Base-by-base conservation (phyloP, 352 stramenopile species). In the Phytophthora cactorum region DNA sequence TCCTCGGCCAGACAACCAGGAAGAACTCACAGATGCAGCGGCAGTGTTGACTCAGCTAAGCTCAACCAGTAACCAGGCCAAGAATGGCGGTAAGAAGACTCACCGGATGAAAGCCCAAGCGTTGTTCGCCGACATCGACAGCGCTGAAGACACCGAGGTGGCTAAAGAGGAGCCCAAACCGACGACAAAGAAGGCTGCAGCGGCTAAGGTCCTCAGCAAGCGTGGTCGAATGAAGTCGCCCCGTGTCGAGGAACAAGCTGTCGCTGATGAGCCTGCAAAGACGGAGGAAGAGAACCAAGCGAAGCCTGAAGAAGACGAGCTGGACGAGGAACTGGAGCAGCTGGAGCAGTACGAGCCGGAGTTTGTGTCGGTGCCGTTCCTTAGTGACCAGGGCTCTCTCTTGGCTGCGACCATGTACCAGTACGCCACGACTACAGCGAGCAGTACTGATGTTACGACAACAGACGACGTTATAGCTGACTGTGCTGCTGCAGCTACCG, bases 361-460 rank as follows among this genome's bases (percentile, higher is more conserved):
- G 66, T 86, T 86, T 43, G 44, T 66, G 17, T 77, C 63, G 5
- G 56, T 79, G 32, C 65, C 78, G 3, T 61, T 86, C 11, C 49
- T 73, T 10, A 83, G 78, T 52, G 80, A 85, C 43, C 65, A 75
- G 10, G 63, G 76, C 12, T 78, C 72, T 1, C 60, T 88, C 4
- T 46, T 89, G 36, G 47, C 74, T 22, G 78, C 80, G 0, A 70
- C 76, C 4, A 63, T 87, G 56, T 89, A 84, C 56, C 73, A 82
- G 61, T 89, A 78, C 17, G 36, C 49, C 10, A 36, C 22, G 43
- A 34, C 5, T 28, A 15, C 27, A 27, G 4, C 47, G 14, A 63
- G 43, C 36, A 44, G 7, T 11, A 49, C 17, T n/a, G 64, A 67
- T 9, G 44, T 38, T 39, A 49, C 29, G 1, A 57, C 57, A 29